Conservation (phyloP, 177 flowering plant genomes). For the Vitis hybrid region DNA sequence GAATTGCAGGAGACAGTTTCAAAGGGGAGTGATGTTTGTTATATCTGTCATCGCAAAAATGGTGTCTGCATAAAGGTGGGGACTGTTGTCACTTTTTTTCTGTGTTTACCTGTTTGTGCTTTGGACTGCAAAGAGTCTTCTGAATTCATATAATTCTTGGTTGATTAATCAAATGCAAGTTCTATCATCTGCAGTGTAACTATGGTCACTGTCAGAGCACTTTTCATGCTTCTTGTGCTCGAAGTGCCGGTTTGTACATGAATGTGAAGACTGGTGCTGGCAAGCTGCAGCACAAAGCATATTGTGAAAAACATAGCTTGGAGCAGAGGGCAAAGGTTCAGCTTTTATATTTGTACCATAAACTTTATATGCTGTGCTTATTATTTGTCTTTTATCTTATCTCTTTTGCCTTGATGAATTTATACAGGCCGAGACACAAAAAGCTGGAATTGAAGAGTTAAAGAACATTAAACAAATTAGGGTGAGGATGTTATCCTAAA, state of each 20-base stretch:
- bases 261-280: constrained; percentile 56
- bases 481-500: constrained; percentile 35
- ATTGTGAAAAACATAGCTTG: constrained; percentile 84
- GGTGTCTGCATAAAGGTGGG: constrained; percentile 89
- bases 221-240: constrained; percentile 93
- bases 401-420: constrained; percentile 2
- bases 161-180: not conserved
- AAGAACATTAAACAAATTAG: constrained; percentile 74
- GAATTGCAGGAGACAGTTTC: constrained; percentile 52
- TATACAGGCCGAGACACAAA: constrained; percentile 69
- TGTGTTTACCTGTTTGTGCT: not conserved
- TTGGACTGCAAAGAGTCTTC: not conserved
- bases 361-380: not conserved
- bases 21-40: constrained; percentile 60
- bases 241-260: constrained; percentile 77
- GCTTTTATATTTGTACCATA: constrained; percentile 9
- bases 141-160: not conserved
- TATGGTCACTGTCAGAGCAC: constrained; percentile 82
- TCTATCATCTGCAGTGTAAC: constrained; percentile 61
- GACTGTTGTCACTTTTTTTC: not conserved
- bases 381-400: constrained; percentile 2
- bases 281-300: constrained; percentile 85
- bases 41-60: constrained; percentile 56
- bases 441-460: constrained; percentile 73
- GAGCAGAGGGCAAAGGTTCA: constrained; percentile 87